A percentile compares a stretch with the other conserved stretches of the same genome.
Conservation (phyloP, 1,284 basidiomycete genomes). For the Porodaedalea pini region DNA sequence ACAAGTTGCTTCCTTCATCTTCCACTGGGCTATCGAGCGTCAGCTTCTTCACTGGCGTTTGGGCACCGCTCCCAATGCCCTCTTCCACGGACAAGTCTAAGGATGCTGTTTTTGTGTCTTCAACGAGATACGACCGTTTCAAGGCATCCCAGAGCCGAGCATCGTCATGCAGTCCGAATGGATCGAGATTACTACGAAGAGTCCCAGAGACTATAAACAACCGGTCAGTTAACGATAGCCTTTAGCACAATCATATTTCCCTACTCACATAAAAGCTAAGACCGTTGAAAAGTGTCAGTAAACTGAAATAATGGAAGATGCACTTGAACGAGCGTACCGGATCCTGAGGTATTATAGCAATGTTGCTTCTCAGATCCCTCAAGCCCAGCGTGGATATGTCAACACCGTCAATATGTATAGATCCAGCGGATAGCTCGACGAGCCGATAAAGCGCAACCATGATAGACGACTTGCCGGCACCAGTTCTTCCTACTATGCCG, state of each 20-base stretch:
- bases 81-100: slow-evolving; percentile 22
- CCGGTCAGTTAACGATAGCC: slow-evolving; percentile 19
- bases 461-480: slow-evolving; percentile 75
- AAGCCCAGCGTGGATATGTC: slow-evolving; percentile 69
- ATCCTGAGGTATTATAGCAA: slow-evolving; percentile 92
- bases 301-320: not conserved
- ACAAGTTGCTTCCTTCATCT: slow-evolving; percentile 82
- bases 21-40: slow-evolving; percentile 79
- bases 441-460: slow-evolving; percentile 52
- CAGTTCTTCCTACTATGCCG: slow-evolving; percentile 79
- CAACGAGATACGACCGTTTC: slow-evolving; percentile 73
- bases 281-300: slow-evolving; percentile 9
- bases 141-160: slow-evolving; percentile 80
- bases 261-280: slow-evolving; percentile 25
- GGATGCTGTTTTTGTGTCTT: slow-evolving; percentile 33
- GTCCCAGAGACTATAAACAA: slow-evolving; percentile 63
- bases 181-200: slow-evolving; percentile 78
- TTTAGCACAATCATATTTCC: not conserved
- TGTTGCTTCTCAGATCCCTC: slow-evolving; percentile 56
- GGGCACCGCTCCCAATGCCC: slow-evolving; percentile 32
- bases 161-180: slow-evolving; percentile 74
- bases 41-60: slow-evolving; percentile 55
- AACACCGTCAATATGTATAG: slow-evolving; percentile 61
- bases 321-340: slow-evolving; percentile 47
- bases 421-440: slow-evolving; percentile 64